Evolutionary conservation across 495 filamentous ascomycete genomes (phyloP).

Genomic region (Niebla homalea): DNA sequence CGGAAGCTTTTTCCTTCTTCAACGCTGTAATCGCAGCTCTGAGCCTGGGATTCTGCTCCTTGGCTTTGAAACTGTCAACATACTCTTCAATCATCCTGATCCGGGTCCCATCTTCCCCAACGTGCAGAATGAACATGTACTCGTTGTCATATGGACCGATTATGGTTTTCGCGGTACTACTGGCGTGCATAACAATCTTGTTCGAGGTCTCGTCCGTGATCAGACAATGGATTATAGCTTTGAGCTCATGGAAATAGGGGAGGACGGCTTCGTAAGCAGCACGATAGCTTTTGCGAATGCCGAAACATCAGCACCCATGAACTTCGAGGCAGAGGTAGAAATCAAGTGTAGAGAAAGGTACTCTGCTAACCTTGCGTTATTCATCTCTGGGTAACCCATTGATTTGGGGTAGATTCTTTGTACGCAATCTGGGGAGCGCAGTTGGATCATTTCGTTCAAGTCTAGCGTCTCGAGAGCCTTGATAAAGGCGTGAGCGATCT

Average conservation of each 20-base stretch:
- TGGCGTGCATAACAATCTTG: constrained; percentile 18
- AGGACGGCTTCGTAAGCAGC: too few relatives aligned
- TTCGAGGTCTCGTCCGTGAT: too few relatives aligned
- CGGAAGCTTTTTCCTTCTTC: too few relatives aligned
- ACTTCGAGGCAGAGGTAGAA: neutral
- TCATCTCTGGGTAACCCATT: neutral
- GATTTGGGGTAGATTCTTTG: constrained; percentile 14
- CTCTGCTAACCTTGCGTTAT: neutral
- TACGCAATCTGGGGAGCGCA: neutral
- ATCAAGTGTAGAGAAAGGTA: neutral
- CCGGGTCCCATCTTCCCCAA: constrained; percentile 20
- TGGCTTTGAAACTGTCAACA: constrained; percentile 23
- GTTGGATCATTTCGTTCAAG: too few relatives aligned
- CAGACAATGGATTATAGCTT: too few relatives aligned
- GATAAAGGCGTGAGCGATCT: too few relatives aligned
- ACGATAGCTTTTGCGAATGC: neutral
- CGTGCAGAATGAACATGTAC: constrained; percentile 19
- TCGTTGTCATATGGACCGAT: constrained; percentile 22
- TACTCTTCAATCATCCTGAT: constrained; percentile 21
- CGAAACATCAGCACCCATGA: neutral
- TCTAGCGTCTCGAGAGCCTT: too few relatives aligned
- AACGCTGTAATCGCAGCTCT: too few relatives aligned
- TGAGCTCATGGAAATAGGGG: too few relatives aligned
- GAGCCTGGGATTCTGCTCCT: constrained; percentile 7
- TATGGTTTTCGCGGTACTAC: constrained; percentile 16